Evolutionary conservation across 805 yeast genomes (phyloP).

Genomic region (Cyberlindnera euphorbiae): DNA sequence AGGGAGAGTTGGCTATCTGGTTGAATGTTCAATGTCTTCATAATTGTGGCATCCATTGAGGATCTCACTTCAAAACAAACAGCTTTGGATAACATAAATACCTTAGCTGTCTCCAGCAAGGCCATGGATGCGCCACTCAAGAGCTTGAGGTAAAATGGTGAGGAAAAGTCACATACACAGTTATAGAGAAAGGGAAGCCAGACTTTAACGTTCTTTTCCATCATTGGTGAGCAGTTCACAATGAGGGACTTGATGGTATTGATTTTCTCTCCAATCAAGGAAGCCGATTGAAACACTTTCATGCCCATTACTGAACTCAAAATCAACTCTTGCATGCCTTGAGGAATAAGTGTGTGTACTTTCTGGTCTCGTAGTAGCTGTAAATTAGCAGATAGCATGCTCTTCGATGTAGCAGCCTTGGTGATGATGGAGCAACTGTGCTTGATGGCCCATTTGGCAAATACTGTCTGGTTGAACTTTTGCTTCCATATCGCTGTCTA

Average conservation of each 20-base stretch:
- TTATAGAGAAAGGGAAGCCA: conserved; percentile 22
- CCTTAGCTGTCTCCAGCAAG: conserved; percentile 18
- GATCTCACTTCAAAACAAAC: conserved; percentile 18
- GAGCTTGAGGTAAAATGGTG: conserved; percentile 11
- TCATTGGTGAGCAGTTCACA: conserved; percentile 16
- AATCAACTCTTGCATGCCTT: conserved; percentile 16
- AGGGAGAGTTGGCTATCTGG: conserved; percentile 3
- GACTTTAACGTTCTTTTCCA: conserved; percentile 25
- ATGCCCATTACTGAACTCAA: conserved; percentile 20
- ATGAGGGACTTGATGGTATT: conserved; percentile 19
- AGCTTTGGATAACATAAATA: conserved; percentile 14
- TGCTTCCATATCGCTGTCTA: conserved; percentile 7
- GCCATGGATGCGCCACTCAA: conserved; percentile 5
- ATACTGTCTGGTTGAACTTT: conserved; percentile 1
- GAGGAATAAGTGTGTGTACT: conserved; percentile 7
- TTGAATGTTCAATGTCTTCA: conserved; percentile 10
- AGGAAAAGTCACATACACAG: conserved; percentile 17
- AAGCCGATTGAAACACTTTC: conserved; percentile 19
- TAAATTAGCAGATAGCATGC: conserved; percentile 21
- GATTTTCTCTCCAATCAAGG: conserved; percentile 21
- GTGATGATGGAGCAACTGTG: conserved; percentile 13
- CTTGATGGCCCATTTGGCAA: conserved; percentile 15
- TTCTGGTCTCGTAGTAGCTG: conserved; percentile 24
- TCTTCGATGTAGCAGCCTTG: conserved; percentile 18
- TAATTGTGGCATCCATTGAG: conserved; percentile 6